These are phyloP conservation scores for Gamsiella multidivaricata DNA, from an alignment of 192 early-diverging fungal species.

Conservation along the genomic window DNA sequence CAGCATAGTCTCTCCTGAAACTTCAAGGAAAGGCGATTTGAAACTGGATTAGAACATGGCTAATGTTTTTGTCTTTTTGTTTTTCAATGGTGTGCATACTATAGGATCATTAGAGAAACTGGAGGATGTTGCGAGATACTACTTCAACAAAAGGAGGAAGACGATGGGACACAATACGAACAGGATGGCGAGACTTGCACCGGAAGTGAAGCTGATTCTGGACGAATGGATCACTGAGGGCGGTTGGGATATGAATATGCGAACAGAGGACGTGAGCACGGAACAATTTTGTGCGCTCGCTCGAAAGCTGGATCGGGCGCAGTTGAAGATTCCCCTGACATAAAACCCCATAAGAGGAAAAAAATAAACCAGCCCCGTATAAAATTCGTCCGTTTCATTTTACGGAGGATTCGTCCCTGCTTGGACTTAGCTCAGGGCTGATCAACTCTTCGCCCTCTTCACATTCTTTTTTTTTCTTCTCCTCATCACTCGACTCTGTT, in stretches of 20 bases:
- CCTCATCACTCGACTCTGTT: background rate
- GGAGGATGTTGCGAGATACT: conserved; percentile 69
- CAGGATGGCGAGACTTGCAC: conserved; percentile 43
- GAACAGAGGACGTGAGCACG: conserved; percentile 73
- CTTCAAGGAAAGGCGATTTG: background rate
- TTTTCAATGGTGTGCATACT: background rate
- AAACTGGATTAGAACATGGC: no score
- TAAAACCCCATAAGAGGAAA: background rate
- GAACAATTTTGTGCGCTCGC: conserved; percentile 71
- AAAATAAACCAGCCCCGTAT: background rate
- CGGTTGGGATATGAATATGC: conserved; percentile 63
- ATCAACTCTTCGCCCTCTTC: conserved; percentile 1
- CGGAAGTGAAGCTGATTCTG: conserved; percentile 29
- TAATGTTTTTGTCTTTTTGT: no score
- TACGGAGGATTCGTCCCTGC: background rate
- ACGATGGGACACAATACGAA: conserved; percentile 70
- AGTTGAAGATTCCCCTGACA: conserved; percentile 48
- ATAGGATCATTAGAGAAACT: conserved; percentile 63
- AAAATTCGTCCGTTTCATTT: background rate
- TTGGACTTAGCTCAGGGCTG: background rate
- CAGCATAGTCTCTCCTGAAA: no score
- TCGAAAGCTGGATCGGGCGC: conserved; percentile 54
- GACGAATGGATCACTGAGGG: conserved; percentile 61
- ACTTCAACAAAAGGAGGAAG: conserved; percentile 78
- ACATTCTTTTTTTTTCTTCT: background rate